Percentiles rank a stretch among this genome's conserved stretches.
Conservation (phyloP, 164 flowering plant species). For the Stephania japonica region DNA sequence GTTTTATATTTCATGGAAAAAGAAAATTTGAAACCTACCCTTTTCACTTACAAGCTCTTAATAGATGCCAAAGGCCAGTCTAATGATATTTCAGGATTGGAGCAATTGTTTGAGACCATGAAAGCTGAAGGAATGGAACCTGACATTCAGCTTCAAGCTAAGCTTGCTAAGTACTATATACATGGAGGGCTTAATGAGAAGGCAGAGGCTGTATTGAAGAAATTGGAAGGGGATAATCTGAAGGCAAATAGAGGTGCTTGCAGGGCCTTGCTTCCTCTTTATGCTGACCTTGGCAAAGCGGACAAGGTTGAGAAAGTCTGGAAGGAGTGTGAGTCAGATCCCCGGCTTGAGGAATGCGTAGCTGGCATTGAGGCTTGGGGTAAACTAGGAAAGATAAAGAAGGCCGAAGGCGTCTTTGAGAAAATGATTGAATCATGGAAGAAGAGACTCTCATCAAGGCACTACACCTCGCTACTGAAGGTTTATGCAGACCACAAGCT, state of each 20-base stretch:
- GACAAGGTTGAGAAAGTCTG: constrained; percentile 67
- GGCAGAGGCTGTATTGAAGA: constrained; percentile 60
- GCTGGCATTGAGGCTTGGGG: constrained; percentile 87
- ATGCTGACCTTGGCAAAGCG: constrained; percentile 59
- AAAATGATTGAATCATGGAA: constrained; percentile 31
- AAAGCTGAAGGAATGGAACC: constrained; percentile 64
- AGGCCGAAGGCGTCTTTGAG: constrained; percentile 74
- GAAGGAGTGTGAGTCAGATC: constrained; percentile 48
- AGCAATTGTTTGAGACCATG: constrained; percentile 70
- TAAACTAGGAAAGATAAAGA: constrained; percentile 48
- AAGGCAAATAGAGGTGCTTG: constrained; percentile 38
- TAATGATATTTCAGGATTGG: constrained; percentile 76
- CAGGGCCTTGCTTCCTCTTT: constrained; percentile 45
- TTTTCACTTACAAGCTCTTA: constrained; percentile 55
- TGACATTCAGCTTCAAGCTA: constrained; percentile 24
- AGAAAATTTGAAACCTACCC: constrained; percentile 57
- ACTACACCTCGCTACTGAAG: constrained; percentile 41
- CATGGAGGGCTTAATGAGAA: constrained; percentile 53
- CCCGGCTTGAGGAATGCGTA: constrained; percentile 34
- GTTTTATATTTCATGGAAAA: constrained; percentile 77
- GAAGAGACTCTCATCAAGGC: constrained; percentile 28
- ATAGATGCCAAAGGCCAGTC: constrained; percentile 64
- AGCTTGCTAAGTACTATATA: constrained; percentile 49
- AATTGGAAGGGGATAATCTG: constrained; percentile 58
- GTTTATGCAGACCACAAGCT: constrained; percentile 61